These are phyloP conservation scores for Lipomyces starkeyi DNA, from an alignment of 805 yeast genomes.

Conservation along the genomic window DNA sequence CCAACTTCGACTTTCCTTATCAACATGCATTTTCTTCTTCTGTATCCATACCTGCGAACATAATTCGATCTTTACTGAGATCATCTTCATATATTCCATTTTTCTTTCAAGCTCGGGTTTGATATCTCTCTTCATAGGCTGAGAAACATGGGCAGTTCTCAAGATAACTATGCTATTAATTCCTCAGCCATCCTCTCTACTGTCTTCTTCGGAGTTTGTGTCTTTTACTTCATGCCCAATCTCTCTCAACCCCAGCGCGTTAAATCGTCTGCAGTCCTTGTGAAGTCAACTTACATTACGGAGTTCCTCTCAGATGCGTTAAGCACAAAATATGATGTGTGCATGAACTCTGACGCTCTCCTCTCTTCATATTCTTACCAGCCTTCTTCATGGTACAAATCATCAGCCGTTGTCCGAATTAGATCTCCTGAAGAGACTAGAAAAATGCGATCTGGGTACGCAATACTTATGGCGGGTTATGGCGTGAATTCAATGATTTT, in stretches of 20 bases:
- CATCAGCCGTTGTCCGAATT: neutral
- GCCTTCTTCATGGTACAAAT: neutral
- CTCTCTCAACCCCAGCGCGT: neutral
- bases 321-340: neutral
- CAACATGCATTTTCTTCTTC: too few relatives aligned
- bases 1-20: too few relatives aligned
- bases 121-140: neutral
- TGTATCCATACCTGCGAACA: too few relatives aligned
- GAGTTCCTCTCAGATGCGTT: slow-evolving; percentile 4
- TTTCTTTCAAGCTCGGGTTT: neutral
- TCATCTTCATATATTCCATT: too few relatives aligned
- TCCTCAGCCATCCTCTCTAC: neutral
- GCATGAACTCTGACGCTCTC: neutral
- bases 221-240: neutral
- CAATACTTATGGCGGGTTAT: neutral
- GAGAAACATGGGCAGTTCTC: neutral
- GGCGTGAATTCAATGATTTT: slow-evolving; percentile 2
- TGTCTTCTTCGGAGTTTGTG: neutral
- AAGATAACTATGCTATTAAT: neutral
- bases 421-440: neutral
- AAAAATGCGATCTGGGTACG: neutral
- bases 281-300: neutral
- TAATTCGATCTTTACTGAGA: too few relatives aligned
- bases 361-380: neutral
- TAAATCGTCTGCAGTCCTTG: neutral